A percentile compares a stretch with the other conserved stretches of the same genome.
Conservation (phyloP, 495 filamentous ascomycete genomes). For the Diplogelasinospora grovesii region DNA sequence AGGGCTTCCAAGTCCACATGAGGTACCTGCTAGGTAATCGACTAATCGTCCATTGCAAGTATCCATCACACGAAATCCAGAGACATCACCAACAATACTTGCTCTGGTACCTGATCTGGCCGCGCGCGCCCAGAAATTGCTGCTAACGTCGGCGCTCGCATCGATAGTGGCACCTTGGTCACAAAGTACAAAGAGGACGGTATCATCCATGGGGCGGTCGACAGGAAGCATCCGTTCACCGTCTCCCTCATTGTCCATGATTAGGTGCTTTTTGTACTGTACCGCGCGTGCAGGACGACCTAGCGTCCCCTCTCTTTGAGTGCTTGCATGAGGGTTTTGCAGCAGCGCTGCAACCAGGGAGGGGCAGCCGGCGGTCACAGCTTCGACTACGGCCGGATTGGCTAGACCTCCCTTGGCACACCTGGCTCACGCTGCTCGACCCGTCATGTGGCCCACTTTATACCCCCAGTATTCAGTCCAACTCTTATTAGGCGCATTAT, state of each 20-base stretch:
- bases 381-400: slow-evolving; percentile 14
- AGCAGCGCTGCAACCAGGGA: slow-evolving; percentile 4
- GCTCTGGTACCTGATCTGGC: neutral
- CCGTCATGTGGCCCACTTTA: slow-evolving; percentile 28
- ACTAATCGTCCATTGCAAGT: too few relatives aligned
- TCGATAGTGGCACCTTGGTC: too few relatives aligned
- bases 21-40: too few relatives aligned
- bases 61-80: too few relatives aligned
- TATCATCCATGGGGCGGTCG: too few relatives aligned
- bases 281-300: neutral
- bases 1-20: too few relatives aligned
- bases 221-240: neutral
- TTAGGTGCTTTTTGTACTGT: neutral
- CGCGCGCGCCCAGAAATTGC: too few relatives aligned
- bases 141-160: too few relatives aligned
- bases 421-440: slow-evolving; percentile 12
- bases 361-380: slow-evolving; percentile 10
- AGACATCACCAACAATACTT: neutral
- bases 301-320: slow-evolving; percentile 5
- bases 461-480: slow-evolving; percentile 3
- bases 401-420: slow-evolving; percentile 6
- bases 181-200: too few relatives aligned
- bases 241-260: neutral
- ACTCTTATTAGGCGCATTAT: slow-evolving; percentile 34
- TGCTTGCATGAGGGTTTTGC: slow-evolving; percentile 21